Conservation (phyloP, 495 filamentous ascomycete genomes). For the Aspergillus kassunensis region DNA sequence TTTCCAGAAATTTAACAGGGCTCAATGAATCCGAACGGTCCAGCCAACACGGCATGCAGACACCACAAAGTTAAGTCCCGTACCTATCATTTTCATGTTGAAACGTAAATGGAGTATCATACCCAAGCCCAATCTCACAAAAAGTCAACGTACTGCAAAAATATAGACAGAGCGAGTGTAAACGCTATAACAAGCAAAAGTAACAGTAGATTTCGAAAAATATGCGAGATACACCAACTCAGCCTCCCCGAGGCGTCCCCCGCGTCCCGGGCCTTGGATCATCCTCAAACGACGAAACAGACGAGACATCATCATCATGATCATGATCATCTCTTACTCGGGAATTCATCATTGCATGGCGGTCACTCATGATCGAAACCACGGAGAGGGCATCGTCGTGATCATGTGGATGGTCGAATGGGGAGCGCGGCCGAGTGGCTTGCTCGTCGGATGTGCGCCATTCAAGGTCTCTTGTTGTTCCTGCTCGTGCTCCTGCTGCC, state of each 20-base stretch:
- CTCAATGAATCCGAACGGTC: too few relatives aligned
- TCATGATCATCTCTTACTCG: too few relatives aligned
- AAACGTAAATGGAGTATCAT: too few relatives aligned
- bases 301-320: slow-evolving; percentile 33
- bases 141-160: too few relatives aligned
- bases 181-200: too few relatives aligned
- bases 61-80: too few relatives aligned
- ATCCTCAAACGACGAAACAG: slow-evolving; percentile 35
- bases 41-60: too few relatives aligned
- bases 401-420: slow-evolving; percentile 26
- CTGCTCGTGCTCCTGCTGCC: background rate
- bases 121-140: too few relatives aligned
- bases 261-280: background rate
- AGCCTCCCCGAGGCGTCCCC: background rate
- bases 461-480: slow-evolving; percentile 7
- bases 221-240: background rate
- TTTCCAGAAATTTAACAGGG: too few relatives aligned
- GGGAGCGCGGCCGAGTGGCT: slow-evolving; percentile 16
- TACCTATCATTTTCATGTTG: too few relatives aligned
- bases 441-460: slow-evolving; percentile 8
- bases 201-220: too few relatives aligned
- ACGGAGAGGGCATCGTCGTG: slow-evolving; percentile 25
- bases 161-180: too few relatives aligned
- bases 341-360: background rate
- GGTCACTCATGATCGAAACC: slow-evolving; percentile 25